Evolutionary conservation across 2,329 filamentous ascomycete species (phyloP).

Genomic region (Diaporthe sp.): DNA sequence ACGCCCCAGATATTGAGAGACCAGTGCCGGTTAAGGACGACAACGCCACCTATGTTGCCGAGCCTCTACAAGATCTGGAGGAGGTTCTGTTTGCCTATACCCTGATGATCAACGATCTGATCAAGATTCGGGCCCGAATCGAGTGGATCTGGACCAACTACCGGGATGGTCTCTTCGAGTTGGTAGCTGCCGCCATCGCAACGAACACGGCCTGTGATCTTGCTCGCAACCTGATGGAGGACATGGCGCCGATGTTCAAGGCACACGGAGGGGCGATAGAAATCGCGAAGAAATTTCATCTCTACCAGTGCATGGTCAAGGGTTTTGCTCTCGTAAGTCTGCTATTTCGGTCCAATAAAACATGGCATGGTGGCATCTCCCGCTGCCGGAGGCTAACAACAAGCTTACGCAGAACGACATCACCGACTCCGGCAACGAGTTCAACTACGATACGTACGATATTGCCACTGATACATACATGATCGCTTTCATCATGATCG

Average conservation of each 20-base stretch:
- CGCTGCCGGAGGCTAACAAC: background rate
- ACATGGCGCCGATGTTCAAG: slow-evolving; percentile 47
- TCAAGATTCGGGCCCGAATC: slow-evolving; percentile 47
- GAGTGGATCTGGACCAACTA: slow-evolving; percentile 52
- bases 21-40: slow-evolving; percentile 40
- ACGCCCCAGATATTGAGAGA: slow-evolving; percentile 48
- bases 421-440: slow-evolving; percentile 32
- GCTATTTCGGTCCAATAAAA: background rate
- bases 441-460: slow-evolving; percentile 50
- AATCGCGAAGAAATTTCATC: background rate
- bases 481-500: slow-evolving; percentile 40
- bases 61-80: slow-evolving; percentile 45
- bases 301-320: background rate
- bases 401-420: background rate
- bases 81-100: slow-evolving; percentile 49
- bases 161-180: slow-evolving; percentile 46
- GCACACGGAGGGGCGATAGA: slow-evolving; percentile 6
- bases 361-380: background rate
- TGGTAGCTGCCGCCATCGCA: slow-evolving; percentile 52
- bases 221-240: slow-evolving; percentile 50
- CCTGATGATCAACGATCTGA: slow-evolving; percentile 50
- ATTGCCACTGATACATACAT: slow-evolving; percentile 45
- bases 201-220: slow-evolving; percentile 55
- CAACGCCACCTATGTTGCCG: slow-evolving; percentile 51
- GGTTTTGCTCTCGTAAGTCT: background rate